Conservation (phyloP, 2,329 filamentous ascomycete species). For the Periconia sp. region DNA sequence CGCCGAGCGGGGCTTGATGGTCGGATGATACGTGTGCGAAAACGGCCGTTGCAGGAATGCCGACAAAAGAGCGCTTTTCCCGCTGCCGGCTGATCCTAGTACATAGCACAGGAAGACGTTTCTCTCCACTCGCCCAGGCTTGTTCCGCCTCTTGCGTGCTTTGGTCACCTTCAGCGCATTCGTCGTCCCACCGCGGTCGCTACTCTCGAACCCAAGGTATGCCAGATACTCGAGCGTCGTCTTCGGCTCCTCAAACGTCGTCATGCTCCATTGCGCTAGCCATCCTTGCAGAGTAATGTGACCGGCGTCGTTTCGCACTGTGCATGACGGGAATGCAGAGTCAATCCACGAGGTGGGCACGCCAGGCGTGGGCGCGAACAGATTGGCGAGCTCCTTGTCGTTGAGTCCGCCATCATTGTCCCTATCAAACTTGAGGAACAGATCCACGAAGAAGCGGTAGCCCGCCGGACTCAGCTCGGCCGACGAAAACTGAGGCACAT, state of each 20-base stretch:
- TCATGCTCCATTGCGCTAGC: slow-evolving; percentile 99
- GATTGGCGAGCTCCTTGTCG: slow-evolving; percentile 78
- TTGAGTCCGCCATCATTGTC: slow-evolving; percentile 97
- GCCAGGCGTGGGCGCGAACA: slow-evolving; percentile 93
- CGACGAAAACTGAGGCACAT: slow-evolving; percentile 89
- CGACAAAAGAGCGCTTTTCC: slow-evolving; percentile 90
- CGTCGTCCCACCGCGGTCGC: slow-evolving; percentile 73
- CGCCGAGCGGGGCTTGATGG: slow-evolving; percentile 90
- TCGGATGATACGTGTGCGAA: slow-evolving; percentile 82
- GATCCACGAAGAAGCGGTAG: slow-evolving; percentile 96
- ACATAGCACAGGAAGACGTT: slow-evolving; percentile 96
- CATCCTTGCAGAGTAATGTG: slow-evolving; percentile 96
- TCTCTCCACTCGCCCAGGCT: slow-evolving; percentile 84
- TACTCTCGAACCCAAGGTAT: slow-evolving; percentile 90
- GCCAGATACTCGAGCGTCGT: slow-evolving; percentile 95
- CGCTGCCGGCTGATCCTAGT: slow-evolving; percentile 81
- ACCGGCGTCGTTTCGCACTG: slow-evolving; percentile 92
- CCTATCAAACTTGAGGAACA: slow-evolving; percentile 94
- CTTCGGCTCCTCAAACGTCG: slow-evolving; percentile 93
- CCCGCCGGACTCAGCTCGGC: slow-evolving; percentile 92
- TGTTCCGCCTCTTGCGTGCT: slow-evolving; percentile 80
- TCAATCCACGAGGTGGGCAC: slow-evolving; percentile 87
- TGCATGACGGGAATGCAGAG: slow-evolving; percentile 88
- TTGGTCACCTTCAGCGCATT: slow-evolving; percentile 94
- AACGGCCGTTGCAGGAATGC: slow-evolving; percentile 91